Evolutionary conservation across 495 filamentous ascomycete species (phyloP).

Genomic region (Penicillium psychrofluorescens): DNA sequence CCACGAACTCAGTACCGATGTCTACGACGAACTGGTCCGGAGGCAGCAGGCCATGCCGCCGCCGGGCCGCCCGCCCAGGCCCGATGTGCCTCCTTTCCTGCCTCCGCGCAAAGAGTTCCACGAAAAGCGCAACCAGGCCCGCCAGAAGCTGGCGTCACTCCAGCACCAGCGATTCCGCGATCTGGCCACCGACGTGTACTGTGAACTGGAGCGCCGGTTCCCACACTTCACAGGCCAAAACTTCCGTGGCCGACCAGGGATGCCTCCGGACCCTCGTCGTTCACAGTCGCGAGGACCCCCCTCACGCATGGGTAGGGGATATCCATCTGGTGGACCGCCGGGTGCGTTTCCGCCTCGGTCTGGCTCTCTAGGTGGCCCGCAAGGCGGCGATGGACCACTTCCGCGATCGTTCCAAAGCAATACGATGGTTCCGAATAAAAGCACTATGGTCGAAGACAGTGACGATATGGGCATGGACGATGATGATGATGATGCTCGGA

Average conservation of each 20-base stretch:
- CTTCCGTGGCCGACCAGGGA: slow-evolving; percentile 39
- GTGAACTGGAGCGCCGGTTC: slow-evolving; percentile 84
- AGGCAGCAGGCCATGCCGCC: slow-evolving; percentile 61
- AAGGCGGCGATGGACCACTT: slow-evolving; percentile 51
- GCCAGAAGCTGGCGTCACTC: slow-evolving; percentile 86
- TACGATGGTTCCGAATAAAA: slow-evolving; percentile 94
- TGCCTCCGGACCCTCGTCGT: slow-evolving; percentile 29
- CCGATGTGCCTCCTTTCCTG: slow-evolving; percentile 59
- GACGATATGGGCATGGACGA: slow-evolving; percentile 61
- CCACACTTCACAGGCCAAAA: slow-evolving; percentile 68
- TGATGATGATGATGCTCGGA: slow-evolving; percentile 56
- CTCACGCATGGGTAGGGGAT: slow-evolving; percentile 29
- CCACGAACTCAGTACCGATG: slow-evolving; percentile 93
- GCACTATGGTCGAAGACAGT: slow-evolving; percentile 96
- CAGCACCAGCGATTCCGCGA: slow-evolving; percentile 80
- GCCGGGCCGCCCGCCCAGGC: slow-evolving; percentile 45
- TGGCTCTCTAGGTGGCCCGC: slow-evolving; percentile 41
- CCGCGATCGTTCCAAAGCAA: slow-evolving; percentile 92
- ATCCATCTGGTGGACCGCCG: slow-evolving; percentile 32
- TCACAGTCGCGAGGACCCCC: slow-evolving; percentile 37
- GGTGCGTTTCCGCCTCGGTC: slow-evolving; percentile 37
- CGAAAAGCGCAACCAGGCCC: slow-evolving; percentile 91
- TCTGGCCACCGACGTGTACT: slow-evolving; percentile 91
- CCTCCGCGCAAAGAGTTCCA: slow-evolving; percentile 83
- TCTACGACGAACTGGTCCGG: slow-evolving; percentile 90